phyloP scores from a whole-genome alignment of 2,329 filamentous ascomycete species.

The Sclerotiophoma versabilis region DNA sequence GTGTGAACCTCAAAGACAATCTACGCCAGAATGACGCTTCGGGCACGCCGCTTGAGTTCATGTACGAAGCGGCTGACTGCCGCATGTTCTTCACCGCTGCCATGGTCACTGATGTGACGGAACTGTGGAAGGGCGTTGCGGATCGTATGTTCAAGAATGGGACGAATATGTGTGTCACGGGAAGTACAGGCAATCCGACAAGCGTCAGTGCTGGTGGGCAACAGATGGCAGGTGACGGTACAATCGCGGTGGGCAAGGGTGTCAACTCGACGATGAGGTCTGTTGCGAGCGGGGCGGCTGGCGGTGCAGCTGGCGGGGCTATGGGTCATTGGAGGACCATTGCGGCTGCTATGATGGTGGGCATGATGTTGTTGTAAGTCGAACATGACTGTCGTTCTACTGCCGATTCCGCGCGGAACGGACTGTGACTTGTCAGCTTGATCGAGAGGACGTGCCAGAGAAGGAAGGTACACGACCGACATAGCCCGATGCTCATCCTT shows the following conservation, averaged over 20 bases:
- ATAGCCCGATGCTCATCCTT: neutral
- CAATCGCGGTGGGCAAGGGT: conserved; percentile 9
- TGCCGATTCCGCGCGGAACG: too few species aligned
- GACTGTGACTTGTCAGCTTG: too few species aligned
- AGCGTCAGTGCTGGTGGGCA: conserved; percentile 43
- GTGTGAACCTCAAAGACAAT: conserved; percentile 50
- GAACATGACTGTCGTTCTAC: too few species aligned
- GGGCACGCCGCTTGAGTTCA: conserved; percentile 51
- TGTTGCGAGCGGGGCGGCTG: conserved; percentile 1
- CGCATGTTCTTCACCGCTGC: conserved; percentile 49
- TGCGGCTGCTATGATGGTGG: neutral
- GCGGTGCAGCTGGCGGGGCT: neutral
- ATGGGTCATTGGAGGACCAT: neutral
- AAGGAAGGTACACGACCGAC: too few species aligned
- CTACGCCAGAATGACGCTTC: conserved; percentile 45
- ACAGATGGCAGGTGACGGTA: conserved; percentile 35
- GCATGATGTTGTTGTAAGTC: conserved; percentile 6
- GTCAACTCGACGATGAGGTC: conserved; percentile 1
- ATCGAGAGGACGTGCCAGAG: too few species aligned
- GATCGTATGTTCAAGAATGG: conserved; percentile 45
- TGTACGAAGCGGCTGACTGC: conserved; percentile 53
- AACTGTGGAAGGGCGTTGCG: conserved; percentile 49
- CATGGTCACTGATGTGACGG: conserved; percentile 46
- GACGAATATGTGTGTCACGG: conserved; percentile 36
- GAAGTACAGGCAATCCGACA: conserved; percentile 39